Evolutionary conservation across 805 yeast species (phyloP).

Genomic region (Yamadazyma insecticola): DNA sequence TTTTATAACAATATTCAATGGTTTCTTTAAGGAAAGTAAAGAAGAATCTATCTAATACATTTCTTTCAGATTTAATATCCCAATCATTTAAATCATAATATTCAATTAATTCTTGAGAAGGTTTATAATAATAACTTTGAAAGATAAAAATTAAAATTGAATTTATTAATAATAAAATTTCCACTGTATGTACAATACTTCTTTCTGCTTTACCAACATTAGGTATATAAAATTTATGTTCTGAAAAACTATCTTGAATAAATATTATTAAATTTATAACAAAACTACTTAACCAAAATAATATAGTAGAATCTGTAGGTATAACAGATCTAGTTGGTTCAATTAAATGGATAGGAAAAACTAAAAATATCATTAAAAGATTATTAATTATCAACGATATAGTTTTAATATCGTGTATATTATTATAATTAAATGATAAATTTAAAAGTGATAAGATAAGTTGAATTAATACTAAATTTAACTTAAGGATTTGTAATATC

Average conservation of each 20-base stretch:
- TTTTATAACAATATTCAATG: conserved; percentile 4
- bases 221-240: conserved; percentile 14
- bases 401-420: conserved; percentile 5
- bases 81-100: conserved; percentile 22
- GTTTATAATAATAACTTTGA: conserved; percentile 15
- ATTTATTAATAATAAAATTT: conserved; percentile 12
- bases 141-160: conserved; percentile 12
- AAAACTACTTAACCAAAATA: conserved; percentile 31
- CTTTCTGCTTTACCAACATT: conserved; percentile 3
- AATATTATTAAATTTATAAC: conserved; percentile 10
- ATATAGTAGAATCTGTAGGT: conserved; percentile 33
- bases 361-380: conserved; percentile 11
- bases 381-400: conserved; percentile 5
- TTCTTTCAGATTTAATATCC: conserved; percentile 17
- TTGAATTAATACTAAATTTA: conserved; percentile 15
- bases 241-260: conserved; percentile 17
- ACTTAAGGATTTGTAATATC: conserved; percentile 12
- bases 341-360: conserved; percentile 39
- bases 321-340: conserved; percentile 38
- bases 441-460: conserved; percentile 5
- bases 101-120: conserved; percentile 16
- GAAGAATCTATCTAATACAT: conserved; percentile 12
- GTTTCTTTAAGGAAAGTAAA: conserved; percentile 7
- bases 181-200: conserved; percentile 9
- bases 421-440: conserved; percentile 6